Conservation (phyloP, 345 rosid genomes). For the Ceriops zippeliana region DNA sequence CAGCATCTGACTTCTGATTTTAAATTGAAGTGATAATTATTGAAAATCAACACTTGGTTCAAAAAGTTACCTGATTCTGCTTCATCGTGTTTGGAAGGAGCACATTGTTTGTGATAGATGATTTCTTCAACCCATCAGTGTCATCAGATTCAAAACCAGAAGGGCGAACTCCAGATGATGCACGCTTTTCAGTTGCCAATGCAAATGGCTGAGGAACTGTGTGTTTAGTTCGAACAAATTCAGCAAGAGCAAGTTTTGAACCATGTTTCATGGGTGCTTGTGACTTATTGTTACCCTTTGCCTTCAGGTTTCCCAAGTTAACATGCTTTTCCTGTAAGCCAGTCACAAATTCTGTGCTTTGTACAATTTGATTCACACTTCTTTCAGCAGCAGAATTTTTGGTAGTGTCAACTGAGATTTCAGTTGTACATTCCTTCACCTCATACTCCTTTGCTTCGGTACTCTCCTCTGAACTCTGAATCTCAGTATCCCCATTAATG, state of each 20-base stretch:
- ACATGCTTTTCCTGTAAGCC: conserved; percentile 26
- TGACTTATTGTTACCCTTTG: conserved; percentile 31
- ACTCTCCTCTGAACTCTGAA: conserved; percentile 47
- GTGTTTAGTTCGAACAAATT: conserved; percentile 47
- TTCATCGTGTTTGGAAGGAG: conserved; percentile 28
- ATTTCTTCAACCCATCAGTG: conserved; percentile 28
- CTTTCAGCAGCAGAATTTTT: conserved; percentile 29
- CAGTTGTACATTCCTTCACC: conserved; percentile 78
- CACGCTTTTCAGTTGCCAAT: conserved; percentile 84
- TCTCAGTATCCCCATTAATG: conserved; percentile 41
- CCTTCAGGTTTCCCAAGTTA: conserved; percentile 26
- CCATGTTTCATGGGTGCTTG: conserved; percentile 33
- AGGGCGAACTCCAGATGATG: conserved; percentile 59
- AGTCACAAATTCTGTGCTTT: conserved; percentile 24
- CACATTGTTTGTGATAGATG: conserved; percentile 23
- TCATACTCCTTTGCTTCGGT: conserved; percentile 61
- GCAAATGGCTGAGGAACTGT: conserved; percentile 90
- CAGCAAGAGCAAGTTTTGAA: conserved; percentile 38
- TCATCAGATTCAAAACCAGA: conserved; percentile 33
- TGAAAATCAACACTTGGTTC: neutral
- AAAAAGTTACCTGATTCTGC: conserved; percentile 41
- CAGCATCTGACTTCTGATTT: neutral
- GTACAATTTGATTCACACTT: conserved; percentile 21
- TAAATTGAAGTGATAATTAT: neutral
- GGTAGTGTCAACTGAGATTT: conserved; percentile 40